A percentile compares a stretch with the other conserved stretches of the same genome.
Conservation (phyloP, 2,329 filamentous ascomycete genomes). For the Drechslera avenae region DNA sequence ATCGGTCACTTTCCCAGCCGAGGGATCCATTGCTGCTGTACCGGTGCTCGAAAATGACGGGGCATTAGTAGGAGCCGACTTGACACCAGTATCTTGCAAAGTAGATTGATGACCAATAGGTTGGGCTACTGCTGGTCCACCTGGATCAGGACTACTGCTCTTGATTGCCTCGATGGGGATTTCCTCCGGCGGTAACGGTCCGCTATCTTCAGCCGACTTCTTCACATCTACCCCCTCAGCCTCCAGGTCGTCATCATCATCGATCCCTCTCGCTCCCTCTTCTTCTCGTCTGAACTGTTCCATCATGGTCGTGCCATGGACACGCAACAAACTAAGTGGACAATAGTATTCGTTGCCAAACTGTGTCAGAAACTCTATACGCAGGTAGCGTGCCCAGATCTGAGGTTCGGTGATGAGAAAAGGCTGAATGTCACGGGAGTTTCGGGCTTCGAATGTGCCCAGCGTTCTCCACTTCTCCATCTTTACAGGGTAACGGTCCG, state of each 20-base stretch:
- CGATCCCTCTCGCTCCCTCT: constrained; percentile 64
- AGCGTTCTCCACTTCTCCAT: constrained; percentile 88
- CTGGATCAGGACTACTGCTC: constrained; percentile 6
- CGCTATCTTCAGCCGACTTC: constrained; percentile 44
- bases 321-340: constrained; percentile 83
- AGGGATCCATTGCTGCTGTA: neutral
- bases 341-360: constrained; percentile 98
- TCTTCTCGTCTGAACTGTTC: constrained; percentile 90
- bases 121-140: neutral
- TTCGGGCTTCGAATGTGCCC: constrained; percentile 87
- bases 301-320: constrained; percentile 94
- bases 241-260: constrained; percentile 63
- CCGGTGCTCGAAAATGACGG: neutral
- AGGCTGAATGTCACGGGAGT: constrained; percentile 90
- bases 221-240: constrained; percentile 47
- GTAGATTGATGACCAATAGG: neutral
- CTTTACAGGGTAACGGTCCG: constrained; percentile 93
- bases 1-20: constrained; percentile 1
- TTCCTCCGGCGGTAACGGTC: constrained; percentile 24
- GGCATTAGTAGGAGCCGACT: neutral
- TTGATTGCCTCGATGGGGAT: constrained; percentile 25
- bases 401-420: constrained; percentile 93
- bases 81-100: neutral
- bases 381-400: constrained; percentile 93
- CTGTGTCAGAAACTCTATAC: constrained; percentile 89